Base-by-base conservation (phyloP, 257 asterid genomes). In the Thymus quinquecostatus region DNA sequence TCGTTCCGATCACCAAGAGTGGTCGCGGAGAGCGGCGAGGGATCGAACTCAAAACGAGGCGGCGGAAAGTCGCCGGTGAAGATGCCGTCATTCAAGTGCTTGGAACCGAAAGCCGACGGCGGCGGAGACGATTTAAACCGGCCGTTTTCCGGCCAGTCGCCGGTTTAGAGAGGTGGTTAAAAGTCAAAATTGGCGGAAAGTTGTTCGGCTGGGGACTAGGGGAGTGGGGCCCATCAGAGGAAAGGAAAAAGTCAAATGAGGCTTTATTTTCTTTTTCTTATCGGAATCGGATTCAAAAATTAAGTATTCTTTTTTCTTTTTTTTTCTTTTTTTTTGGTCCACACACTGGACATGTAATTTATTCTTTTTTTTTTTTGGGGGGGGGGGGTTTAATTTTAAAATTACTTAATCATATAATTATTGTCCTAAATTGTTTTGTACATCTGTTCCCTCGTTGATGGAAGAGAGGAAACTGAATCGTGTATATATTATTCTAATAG, bases 21-120 rank as follows among this genome's bases (percentile, higher is more conserved):
- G 70, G 79, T 38, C 65, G 68, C 82, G 10, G 86, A 86, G 6
- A 68, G 49, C 57, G 81, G 83, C 21, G 96, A 82, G 41, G 89
- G 72, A 1, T 79, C 83, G 4, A 76, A 80, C 2, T 78, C 88
- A 1, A 82, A 83, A 53, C 33, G 65, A 36, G 5, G 55, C 4
- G 64, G 79, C 2, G 65, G 77, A 6, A 79, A 48, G 70, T 53
- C 79, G 5, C 68, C 85, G 41, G 79, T 77, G 10, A 85, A 79
- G 66, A 66, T 81, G 92, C 87, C 91, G 36, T 89, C 95, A 13
- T 82, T 89, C 75, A 89, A 83, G 72, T 83, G 89, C 75, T 64
- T 87, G 71, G 89, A 85, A 59, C 88, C 92, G 10, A 87, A 76
- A 60, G 60, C 86, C 2, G 68, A 60, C 4, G 70, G 53, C 9